Conservation (phyloP, 2,329 filamentous ascomycete genomes). For the Fusarium beomiforme region DNA sequence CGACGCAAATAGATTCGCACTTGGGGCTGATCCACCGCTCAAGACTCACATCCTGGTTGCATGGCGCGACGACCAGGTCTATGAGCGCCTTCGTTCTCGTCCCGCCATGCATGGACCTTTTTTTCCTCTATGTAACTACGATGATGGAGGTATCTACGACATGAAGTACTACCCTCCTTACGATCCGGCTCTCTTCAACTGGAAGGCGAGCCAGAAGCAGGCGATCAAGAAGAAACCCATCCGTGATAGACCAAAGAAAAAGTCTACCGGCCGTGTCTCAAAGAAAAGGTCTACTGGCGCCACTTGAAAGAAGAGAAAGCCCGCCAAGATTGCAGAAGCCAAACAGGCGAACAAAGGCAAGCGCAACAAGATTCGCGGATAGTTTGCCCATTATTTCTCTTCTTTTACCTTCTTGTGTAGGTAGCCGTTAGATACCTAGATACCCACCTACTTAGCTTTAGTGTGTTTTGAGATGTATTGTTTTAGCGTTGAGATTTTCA, state of each 20-base stretch:
- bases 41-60: background rate
- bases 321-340: background rate
- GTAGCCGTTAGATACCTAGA: background rate
- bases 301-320: background rate
- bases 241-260: no score
- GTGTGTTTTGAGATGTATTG: background rate
- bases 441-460: no score
- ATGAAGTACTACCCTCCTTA: background rate
- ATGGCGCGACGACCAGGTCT: background rate
- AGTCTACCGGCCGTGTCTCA: background rate
- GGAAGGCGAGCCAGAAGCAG: background rate
- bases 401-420: background rate
- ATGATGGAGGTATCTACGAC: fast-evolving
- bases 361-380: background rate
- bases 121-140: background rate
- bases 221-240: background rate
- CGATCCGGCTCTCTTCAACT: conserved; percentile 12
- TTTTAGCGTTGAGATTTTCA: background rate
- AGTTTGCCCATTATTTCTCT: background rate
- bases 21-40: background rate
- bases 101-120: background rate
- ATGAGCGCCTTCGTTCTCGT: background rate
- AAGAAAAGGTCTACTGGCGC: background rate
- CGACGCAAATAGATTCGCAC: background rate
- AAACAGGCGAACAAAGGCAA: background rate